Evolutionary conservation across 2,329 filamentous ascomycete genomes (phyloP).

Genomic region (Fusarium graminum): DNA sequence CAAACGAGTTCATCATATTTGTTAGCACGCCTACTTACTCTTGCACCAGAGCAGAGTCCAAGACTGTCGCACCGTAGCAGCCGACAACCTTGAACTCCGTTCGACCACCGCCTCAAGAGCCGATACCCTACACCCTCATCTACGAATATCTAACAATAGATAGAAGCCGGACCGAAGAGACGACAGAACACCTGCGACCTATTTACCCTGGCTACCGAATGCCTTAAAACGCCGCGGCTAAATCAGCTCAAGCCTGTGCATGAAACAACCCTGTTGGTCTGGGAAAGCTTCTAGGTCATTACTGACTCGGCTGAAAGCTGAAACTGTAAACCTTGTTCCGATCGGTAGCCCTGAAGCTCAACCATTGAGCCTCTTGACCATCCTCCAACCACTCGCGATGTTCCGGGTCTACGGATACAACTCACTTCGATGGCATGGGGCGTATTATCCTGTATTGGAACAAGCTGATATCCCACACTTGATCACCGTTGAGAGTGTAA

Average conservation of each 20-base stretch:
- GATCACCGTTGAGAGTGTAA: constrained; percentile 36
- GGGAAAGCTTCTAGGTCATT: constrained; percentile 16
- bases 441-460: constrained; percentile 42
- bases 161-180: constrained; percentile 30
- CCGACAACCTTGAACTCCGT: constrained; percentile 15
- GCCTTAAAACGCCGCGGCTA: constrained; percentile 32
- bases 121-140: constrained; percentile 16
- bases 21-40: not conserved
- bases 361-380: constrained; percentile 23
- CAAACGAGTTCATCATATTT: not conserved
- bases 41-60: constrained; percentile 3
- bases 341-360: constrained; percentile 17
- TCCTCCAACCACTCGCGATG: not conserved
- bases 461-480: constrained; percentile 39
- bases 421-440: constrained; percentile 37
- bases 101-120: constrained; percentile 1
- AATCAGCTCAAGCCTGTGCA: constrained; percentile 43
- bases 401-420: constrained; percentile 17
- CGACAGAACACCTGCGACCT: constrained; percentile 21
- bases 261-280: constrained; percentile 36
- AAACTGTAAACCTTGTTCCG: constrained; percentile 41
- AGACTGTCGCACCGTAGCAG: constrained; percentile 25
- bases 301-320: constrained; percentile 42
- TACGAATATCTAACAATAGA: constrained; percentile 22
- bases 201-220: constrained; percentile 31